Evolutionary conservation across 176 grass and related monocot species (phyloP).

Genomic region (Musa troglodytarum): DNA sequence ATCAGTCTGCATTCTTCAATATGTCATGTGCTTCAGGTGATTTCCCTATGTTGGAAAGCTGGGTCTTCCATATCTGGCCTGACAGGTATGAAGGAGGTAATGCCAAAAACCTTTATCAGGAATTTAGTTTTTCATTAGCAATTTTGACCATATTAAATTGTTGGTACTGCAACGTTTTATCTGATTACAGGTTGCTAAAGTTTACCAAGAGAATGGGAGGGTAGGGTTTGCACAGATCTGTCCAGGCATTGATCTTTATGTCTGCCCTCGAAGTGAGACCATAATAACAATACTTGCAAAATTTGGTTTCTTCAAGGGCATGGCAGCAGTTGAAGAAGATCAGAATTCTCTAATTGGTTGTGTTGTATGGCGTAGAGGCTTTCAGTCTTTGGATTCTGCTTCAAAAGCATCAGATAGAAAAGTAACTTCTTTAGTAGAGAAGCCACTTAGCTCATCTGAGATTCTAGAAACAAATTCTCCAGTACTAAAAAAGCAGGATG

Average conservation of each 20-base stretch:
- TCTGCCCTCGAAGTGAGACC: slow-evolving; percentile 32
- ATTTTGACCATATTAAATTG: slow-evolving; percentile 11
- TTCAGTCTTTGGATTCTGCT: neutral
- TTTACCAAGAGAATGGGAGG: slow-evolving; percentile 29
- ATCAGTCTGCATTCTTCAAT: neutral
- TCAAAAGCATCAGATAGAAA: neutral
- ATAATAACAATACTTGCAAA: slow-evolving; percentile 39
- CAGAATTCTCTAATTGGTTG: slow-evolving; percentile 34
- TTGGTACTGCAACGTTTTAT: slow-evolving; percentile 10
- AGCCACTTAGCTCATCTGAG: neutral
- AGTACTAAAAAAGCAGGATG: neutral
- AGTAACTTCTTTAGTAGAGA: neutral
- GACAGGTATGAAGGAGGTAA: slow-evolving; percentile 31
- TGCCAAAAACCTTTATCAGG: neutral
- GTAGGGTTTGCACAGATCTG: slow-evolving; percentile 35
- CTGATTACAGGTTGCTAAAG: slow-evolving; percentile 25
- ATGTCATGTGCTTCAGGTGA: slow-evolving; percentile 22
- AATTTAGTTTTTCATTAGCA: neutral
- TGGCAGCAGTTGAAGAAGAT: slow-evolving; percentile 28
- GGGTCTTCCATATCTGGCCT: slow-evolving; percentile 27
- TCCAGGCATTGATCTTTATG: slow-evolving; percentile 30
- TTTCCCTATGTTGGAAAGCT: slow-evolving; percentile 32
- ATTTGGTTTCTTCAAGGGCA: slow-evolving; percentile 40
- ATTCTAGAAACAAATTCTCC: neutral
- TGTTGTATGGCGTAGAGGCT: slow-evolving; percentile 28